Evolutionary conservation across 2,329 filamentous ascomycete genomes (phyloP).

Genomic region (Alternaria ventricosa): DNA sequence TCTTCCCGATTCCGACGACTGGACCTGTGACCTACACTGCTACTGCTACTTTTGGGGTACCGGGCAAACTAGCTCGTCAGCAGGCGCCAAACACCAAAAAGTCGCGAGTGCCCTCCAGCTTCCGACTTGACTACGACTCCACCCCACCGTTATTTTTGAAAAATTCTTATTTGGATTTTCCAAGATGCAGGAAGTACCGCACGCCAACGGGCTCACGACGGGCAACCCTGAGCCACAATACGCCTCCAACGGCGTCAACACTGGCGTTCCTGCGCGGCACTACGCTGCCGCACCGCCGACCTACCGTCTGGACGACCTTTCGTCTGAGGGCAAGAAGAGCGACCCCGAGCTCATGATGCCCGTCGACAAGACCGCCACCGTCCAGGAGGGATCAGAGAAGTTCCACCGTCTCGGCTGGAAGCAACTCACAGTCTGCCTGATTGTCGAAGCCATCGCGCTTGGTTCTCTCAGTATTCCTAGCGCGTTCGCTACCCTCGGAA

Average conservation of each 20-base stretch:
- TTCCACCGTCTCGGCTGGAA: slow-evolving; percentile 58
- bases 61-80: slow-evolving; percentile 16
- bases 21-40: slow-evolving; percentile 28
- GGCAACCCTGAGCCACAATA: slow-evolving; percentile 5
- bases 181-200: slow-evolving; percentile 31
- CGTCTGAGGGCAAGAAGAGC: slow-evolving; percentile 41
- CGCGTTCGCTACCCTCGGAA: slow-evolving; percentile 55
- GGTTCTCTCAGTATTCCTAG: slow-evolving; percentile 55
- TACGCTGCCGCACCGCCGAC: slow-evolving; percentile 24
- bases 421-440: slow-evolving; percentile 56
- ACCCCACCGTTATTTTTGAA: neutral
- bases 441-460: slow-evolving; percentile 59
- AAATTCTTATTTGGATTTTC: neutral
- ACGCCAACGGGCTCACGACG: slow-evolving; percentile 7
- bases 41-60: slow-evolving; percentile 22
- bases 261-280: neutral
- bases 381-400: slow-evolving; percentile 47
- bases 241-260: neutral
- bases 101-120: slow-evolving; percentile 11
- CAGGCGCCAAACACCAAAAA: slow-evolving; percentile 21
- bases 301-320: slow-evolving; percentile 32
- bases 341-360: slow-evolving; percentile 40
- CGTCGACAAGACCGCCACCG: slow-evolving; percentile 39
- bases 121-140: neutral
- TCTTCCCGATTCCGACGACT: slow-evolving; percentile 7